phyloP scores from a whole-genome alignment of 1,284 basidiomycete genomes.

The Heterobasidion irregulare region DNA sequence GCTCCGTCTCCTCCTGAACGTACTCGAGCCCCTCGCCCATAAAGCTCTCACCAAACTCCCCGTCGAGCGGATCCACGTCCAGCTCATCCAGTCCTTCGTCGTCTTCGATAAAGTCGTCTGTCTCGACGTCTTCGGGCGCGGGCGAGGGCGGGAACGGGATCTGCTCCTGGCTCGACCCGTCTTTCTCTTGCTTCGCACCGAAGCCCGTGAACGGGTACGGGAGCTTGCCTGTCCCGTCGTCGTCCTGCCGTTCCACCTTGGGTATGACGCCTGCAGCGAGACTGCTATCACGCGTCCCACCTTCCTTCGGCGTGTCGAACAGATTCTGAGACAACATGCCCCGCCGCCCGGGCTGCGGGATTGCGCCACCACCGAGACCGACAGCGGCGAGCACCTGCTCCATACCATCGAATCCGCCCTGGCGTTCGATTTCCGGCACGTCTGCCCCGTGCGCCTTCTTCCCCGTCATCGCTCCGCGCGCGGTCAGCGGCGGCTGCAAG shows the following conservation, averaged over 20 bases:
- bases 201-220: slow-evolving; percentile 59
- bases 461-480: slow-evolving; percentile 7
- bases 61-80: slow-evolving; percentile 15
- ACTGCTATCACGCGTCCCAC: slow-evolving; percentile 8
- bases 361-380: slow-evolving; percentile 38
- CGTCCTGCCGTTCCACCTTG: slow-evolving; percentile 17
- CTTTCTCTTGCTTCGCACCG: slow-evolving; percentile 37
- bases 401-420: slow-evolving; percentile 41
- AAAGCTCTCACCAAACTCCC: neutral
- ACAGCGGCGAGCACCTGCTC: slow-evolving; percentile 65
- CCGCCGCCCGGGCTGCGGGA: slow-evolving; percentile 40
- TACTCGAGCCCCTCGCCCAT: slow-evolving; percentile 15
- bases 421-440: slow-evolving; percentile 11
- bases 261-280: slow-evolving; percentile 21
- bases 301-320: slow-evolving; percentile 45
- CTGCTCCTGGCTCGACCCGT: slow-evolving; percentile 37
- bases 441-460: slow-evolving; percentile 1
- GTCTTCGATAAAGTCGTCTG: slow-evolving; percentile 26
- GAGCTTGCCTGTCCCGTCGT: slow-evolving; percentile 14
- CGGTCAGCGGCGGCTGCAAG: slow-evolving; percentile 22
- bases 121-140: slow-evolving; percentile 25
- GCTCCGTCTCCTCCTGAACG: slow-evolving; percentile 23
- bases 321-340: slow-evolving; percentile 51
- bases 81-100: slow-evolving; percentile 19
- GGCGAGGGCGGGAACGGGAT: slow-evolving; percentile 69